Evolutionary conservation across 257 asterid genomes (phyloP).

Genomic region (Ligustrum vulgare): DNA sequence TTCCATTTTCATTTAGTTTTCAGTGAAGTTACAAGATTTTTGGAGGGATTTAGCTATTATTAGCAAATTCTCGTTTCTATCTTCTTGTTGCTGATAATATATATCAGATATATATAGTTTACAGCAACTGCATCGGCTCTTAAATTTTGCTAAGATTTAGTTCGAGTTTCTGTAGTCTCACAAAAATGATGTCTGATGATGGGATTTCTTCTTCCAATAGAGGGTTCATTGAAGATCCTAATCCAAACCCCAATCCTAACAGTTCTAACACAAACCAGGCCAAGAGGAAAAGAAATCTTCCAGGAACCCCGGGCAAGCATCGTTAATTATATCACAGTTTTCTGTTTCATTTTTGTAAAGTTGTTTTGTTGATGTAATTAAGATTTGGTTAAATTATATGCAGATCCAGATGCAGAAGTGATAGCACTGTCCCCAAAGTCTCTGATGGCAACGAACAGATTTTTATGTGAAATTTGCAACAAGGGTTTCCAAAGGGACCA

Average conservation of each 20-base stretch:
- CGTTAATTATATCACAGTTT: neutral
- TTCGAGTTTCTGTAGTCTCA: neutral
- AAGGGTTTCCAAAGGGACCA: slow-evolving; percentile 96
- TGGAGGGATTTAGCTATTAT: slow-evolving; percentile 39
- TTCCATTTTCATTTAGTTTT: slow-evolving; percentile 33
- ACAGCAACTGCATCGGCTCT: neutral
- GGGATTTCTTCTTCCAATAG: slow-evolving; percentile 59
- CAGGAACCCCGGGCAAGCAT: slow-evolving; percentile 75
- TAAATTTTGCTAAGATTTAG: neutral
- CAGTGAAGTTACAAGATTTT: slow-evolving; percentile 24
- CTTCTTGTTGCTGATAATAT: slow-evolving; percentile 19
- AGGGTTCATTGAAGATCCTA: slow-evolving; percentile 68
- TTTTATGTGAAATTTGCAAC: slow-evolving; percentile 87
- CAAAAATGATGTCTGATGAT: slow-evolving; percentile 72
- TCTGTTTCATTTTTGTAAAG: neutral
- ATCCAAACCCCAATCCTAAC: slow-evolving; percentile 27
- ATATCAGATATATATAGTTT: slow-evolving; percentile 7
- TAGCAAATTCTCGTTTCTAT: slow-evolving; percentile 43
- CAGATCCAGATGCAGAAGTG: slow-evolving; percentile 98
- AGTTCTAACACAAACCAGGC: slow-evolving; percentile 55
- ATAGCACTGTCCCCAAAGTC: slow-evolving; percentile 86
- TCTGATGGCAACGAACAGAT: slow-evolving; percentile 88
- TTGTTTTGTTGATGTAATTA: neutral
- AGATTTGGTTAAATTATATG: neutral
- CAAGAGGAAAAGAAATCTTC: slow-evolving; percentile 79